A percentile compares a stretch with the other conserved stretches of the same genome.
Conservation (phyloP, 2,329 filamentous ascomycete species). For the Hymenoscyphus albidus region DNA sequence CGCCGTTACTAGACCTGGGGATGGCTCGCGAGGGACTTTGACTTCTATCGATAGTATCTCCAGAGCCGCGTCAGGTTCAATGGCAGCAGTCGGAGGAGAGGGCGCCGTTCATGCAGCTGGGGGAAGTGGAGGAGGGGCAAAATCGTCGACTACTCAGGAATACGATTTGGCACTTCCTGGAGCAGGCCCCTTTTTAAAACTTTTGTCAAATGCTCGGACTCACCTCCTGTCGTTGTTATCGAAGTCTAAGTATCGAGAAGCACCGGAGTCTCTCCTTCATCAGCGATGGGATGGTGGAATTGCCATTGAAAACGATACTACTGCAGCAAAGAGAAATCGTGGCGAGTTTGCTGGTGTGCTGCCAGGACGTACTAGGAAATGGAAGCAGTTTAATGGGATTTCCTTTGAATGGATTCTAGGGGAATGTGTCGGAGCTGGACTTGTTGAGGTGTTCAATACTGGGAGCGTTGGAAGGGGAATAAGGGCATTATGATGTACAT, state of each 20-base stretch:
- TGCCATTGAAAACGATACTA: constrained; percentile 42
- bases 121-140: constrained; percentile 41
- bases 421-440: constrained; percentile 65
- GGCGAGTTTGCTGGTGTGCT: constrained; percentile 55
- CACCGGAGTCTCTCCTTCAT: constrained; percentile 55
- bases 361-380: constrained; percentile 61
- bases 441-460: constrained; percentile 72
- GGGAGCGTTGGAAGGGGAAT: constrained; percentile 68
- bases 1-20: constrained; percentile 40
- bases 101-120: constrained; percentile 62
- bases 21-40: constrained; percentile 45
- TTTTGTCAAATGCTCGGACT: constrained; percentile 56
- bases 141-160: constrained; percentile 23
- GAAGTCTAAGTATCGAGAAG: constrained; percentile 59
- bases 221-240: constrained; percentile 58
- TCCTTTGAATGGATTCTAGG: constrained; percentile 68
- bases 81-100: constrained; percentile 66
- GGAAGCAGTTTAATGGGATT: constrained; percentile 67
- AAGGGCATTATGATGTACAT: constrained; percentile 36
- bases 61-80: constrained; percentile 62
- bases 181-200: constrained; percentile 63
- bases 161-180: constrained; percentile 62
- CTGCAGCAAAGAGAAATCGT: constrained; percentile 47
- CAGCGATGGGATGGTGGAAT: constrained; percentile 70
- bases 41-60: constrained; percentile 61